Percentiles rank a stretch among this genome's conserved stretches.
phyloP scores from a whole-genome alignment of 2,329 filamentous ascomycete species.

The Diaporthe sp. region DNA sequence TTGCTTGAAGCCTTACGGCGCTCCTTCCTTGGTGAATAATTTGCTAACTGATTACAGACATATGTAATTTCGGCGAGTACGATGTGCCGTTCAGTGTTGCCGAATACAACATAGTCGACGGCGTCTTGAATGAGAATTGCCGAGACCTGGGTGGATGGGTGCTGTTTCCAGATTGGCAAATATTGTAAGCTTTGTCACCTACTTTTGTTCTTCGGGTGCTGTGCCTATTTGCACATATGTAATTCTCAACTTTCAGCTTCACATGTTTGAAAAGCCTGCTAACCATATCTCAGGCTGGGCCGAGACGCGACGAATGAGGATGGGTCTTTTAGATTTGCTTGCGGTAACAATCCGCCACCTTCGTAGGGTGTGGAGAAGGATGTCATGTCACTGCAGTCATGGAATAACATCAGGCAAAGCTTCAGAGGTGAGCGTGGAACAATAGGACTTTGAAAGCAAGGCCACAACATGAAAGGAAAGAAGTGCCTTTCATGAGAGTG shows the following conservation, averaged over 20 bases:
- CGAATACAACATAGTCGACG: not conserved
- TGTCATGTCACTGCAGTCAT: too few relatives aligned
- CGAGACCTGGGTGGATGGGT: not conserved
- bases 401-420: not conserved
- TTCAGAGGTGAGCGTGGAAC: not conserved
- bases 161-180: not conserved
- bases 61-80: not conserved
- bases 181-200: not conserved
- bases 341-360: not conserved
- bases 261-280: not conserved
- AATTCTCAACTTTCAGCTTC: not conserved
- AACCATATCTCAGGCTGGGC: not conserved
- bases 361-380: not conserved
- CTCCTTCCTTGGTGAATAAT: fast-evolving
- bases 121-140: not conserved
- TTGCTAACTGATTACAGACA: not conserved
- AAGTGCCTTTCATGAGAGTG: not conserved
- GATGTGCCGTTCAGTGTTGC: conserved; percentile 12
- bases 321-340: not conserved
- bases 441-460: not conserved
- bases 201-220: not conserved
- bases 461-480: not conserved
- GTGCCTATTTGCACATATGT: not conserved
- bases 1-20: too few relatives aligned
- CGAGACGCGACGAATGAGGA: conserved; percentile 8